Conservation (phyloP, 1,139 yeast genomes). For the Torulaspora pretoriensis region DNA sequence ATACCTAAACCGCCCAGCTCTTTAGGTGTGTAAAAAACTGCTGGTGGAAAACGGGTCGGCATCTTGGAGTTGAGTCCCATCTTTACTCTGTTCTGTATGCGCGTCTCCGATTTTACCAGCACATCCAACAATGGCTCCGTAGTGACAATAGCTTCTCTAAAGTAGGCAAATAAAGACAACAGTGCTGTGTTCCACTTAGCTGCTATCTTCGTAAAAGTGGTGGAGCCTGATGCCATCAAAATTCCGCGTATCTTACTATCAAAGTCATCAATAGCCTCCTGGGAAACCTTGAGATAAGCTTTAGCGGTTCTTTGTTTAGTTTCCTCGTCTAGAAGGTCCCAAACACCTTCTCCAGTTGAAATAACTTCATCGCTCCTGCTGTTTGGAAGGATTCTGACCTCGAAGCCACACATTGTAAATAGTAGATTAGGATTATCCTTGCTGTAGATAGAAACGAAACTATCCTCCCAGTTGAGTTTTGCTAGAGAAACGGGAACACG, state of each 20-base stretch:
- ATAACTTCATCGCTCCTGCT: constrained; percentile 50
- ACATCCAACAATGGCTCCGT: constrained; percentile 76
- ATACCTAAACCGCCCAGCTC: constrained; percentile 97
- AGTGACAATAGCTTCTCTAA: constrained; percentile 85
- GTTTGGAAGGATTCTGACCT: constrained; percentile 81
- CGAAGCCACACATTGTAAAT: constrained; percentile 94
- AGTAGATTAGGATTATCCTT: constrained; percentile 83
- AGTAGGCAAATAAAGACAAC: constrained; percentile 80
- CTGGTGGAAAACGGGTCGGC: constrained; percentile 99
- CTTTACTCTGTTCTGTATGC: constrained; percentile 89
- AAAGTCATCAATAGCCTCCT: constrained; percentile 73
- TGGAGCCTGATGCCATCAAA: constrained; percentile 91
- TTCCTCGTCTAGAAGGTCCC: constrained; percentile 74
- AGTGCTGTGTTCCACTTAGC: constrained; percentile 96
- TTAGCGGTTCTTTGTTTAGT: constrained; percentile 87
- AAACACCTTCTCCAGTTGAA: constrained; percentile 70
- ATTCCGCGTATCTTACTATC: constrained; percentile 83
- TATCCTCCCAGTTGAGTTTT: constrained; percentile 71
- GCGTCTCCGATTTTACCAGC: constrained; percentile 86
- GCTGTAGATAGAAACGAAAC: constrained; percentile 85
- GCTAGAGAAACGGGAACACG: constrained; percentile 76
- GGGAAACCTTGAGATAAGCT: constrained; percentile 81
- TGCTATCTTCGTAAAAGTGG: constrained; percentile 92
- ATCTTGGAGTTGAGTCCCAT: constrained; percentile 94
- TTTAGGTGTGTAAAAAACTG: constrained; percentile 95